Conservation (phyloP, 176 grass and related monocot genomes). For the Puya raimondii region DNA sequence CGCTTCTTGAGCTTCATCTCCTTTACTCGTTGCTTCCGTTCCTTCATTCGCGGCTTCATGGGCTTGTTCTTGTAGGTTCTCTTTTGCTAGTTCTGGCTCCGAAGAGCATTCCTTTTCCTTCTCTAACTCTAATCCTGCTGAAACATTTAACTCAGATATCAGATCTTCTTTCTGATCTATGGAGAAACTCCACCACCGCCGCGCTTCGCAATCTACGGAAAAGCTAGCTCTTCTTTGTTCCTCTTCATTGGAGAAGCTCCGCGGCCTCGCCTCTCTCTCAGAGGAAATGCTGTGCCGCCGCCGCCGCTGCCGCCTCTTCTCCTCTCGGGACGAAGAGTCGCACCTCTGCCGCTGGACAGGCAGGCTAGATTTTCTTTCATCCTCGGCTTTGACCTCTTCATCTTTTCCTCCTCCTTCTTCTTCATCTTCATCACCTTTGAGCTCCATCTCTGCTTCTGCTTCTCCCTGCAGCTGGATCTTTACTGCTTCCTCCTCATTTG, state of each 20-base stretch:
- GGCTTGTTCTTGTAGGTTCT: slow-evolving; percentile 23
- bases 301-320: slow-evolving; percentile 25
- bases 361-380: slow-evolving; percentile 50
- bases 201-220: slow-evolving; percentile 47
- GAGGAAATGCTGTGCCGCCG: slow-evolving; percentile 79
- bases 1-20: slow-evolving; percentile 24
- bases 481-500: neutral
- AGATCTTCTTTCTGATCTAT: slow-evolving; percentile 70
- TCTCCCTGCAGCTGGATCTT: slow-evolving; percentile 1
- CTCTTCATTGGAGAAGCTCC: slow-evolving; percentile 58
- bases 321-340: neutral
- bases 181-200: slow-evolving; percentile 71
- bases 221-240: slow-evolving; percentile 77
- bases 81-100: slow-evolving; percentile 34
- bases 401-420: neutral
- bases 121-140: slow-evolving; percentile 26
- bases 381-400: slow-evolving; percentile 36
- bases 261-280: slow-evolving; percentile 44
- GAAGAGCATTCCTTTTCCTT: slow-evolving; percentile 47
- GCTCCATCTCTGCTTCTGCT: neutral
- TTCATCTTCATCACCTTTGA: neutral
- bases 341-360: neutral
- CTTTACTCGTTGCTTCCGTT: no score
- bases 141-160: slow-evolving; percentile 50
- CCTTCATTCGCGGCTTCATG: slow-evolving; percentile 9